phyloP scores from a whole-genome alignment of 192 early-diverging fungal species.

The Podila epicladia region DNA sequence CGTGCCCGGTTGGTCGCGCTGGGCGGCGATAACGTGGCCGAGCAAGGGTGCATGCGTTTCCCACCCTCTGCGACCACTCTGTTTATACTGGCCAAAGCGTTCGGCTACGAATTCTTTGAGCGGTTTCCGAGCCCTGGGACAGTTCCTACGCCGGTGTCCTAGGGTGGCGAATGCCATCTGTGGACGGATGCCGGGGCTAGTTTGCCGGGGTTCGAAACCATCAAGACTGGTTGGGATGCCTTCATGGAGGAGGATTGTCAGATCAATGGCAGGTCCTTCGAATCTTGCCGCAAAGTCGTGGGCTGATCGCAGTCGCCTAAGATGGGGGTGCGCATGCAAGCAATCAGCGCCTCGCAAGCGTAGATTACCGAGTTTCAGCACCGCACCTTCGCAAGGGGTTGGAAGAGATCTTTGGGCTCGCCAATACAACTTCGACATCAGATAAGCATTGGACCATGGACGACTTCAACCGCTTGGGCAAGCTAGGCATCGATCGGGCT shows the following conservation, averaged over 20 bases:
- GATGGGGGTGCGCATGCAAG: too few relatives aligned
- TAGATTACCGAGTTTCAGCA: too few relatives aligned
- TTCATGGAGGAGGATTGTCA: constrained; percentile 4
- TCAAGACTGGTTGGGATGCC: constrained; percentile 17
- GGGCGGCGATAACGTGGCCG: constrained; percentile 3
- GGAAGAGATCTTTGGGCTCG: too few relatives aligned
- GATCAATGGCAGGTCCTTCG: constrained; percentile 13
- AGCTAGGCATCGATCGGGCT: constrained; percentile 4
- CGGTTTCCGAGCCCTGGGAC: constrained; percentile 10
- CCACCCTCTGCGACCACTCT: constrained; percentile 4
- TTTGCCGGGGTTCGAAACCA: constrained; percentile 3
- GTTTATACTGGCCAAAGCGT: constrained; percentile 7
- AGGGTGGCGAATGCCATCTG: constrained; percentile 9
- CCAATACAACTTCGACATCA: too few relatives aligned
- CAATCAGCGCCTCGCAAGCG: too few relatives aligned
- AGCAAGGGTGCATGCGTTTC: constrained; percentile 17
- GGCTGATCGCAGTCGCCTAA: too few relatives aligned
- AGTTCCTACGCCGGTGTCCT: constrained; percentile 6
- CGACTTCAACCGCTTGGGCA: background rate
- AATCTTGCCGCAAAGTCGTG: constrained; percentile 4
- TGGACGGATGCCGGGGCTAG: constrained; percentile 3
- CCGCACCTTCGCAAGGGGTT: too few relatives aligned
- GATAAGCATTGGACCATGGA: too few relatives aligned
- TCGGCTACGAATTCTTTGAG: constrained; percentile 6
- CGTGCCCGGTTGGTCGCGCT: constrained; percentile 15